Percentiles rank a stretch among this genome's conserved stretches.
Conservation (phyloP, 148 eudicot genomes). For the Diospyros kaki region DNA sequence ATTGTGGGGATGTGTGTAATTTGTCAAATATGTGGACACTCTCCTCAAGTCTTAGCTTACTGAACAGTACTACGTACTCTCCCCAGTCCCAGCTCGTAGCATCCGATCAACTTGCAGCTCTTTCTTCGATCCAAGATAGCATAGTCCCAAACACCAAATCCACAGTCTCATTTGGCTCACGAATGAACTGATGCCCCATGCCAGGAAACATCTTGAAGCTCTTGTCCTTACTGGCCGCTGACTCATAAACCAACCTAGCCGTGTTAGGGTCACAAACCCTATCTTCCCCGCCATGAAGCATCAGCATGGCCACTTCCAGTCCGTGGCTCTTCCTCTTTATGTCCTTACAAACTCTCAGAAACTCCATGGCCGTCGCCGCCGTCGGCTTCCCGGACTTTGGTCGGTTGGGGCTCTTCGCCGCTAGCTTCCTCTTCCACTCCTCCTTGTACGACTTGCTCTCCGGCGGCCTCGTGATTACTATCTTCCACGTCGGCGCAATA, state of each 20-base stretch:
- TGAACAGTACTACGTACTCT: not conserved
- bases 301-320: slow-evolving; percentile 27
- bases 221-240: slow-evolving; percentile 30
- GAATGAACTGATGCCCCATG: slow-evolving; percentile 39
- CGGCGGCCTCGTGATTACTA: slow-evolving; percentile 23
- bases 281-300: slow-evolving; percentile 37
- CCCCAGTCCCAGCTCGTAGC: not conserved
- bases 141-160: slow-evolving; percentile 23
- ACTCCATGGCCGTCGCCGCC: slow-evolving; percentile 27
- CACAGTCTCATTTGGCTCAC: slow-evolving; percentile 32
- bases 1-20: too few relatives aligned
- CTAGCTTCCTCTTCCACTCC: slow-evolving; percentile 37
- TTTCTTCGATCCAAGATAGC: slow-evolving; percentile 27
- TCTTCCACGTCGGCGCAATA: slow-evolving; percentile 36
- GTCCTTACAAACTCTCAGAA: slow-evolving; percentile 27
- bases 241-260: slow-evolving; percentile 23
- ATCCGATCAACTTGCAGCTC: slow-evolving; percentile 14
- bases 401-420: slow-evolving; percentile 26
- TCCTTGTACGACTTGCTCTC: slow-evolving; percentile 29
- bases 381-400: slow-evolving; percentile 19
- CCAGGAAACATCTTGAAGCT: slow-evolving; percentile 20
- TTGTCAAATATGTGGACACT: too few relatives aligned
- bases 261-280: slow-evolving; percentile 29
- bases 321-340: slow-evolving; percentile 23
- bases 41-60: too few relatives aligned